Conservation (phyloP, 176 grass and related monocot species). For the Alloteropsis semialata region DNA sequence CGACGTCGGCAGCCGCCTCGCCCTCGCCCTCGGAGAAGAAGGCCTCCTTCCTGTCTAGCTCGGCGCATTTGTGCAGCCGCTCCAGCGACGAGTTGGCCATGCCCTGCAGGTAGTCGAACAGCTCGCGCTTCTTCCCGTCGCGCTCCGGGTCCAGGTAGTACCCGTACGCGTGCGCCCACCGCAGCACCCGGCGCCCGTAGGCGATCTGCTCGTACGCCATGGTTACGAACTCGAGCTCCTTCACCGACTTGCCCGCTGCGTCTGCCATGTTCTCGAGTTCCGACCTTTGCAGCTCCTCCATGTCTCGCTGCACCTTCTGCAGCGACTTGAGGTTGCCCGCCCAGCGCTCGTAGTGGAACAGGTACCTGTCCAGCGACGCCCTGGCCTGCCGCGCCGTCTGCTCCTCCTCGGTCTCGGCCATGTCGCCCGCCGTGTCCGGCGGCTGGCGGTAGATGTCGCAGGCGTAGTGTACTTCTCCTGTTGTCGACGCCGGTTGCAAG, state of each 20-base stretch:
- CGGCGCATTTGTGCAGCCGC: constrained; percentile 4
- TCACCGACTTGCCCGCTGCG: background rate
- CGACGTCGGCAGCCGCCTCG: too few relatives aligned
- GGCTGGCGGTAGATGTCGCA: background rate
- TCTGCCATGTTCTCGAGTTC: background rate
- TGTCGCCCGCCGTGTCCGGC: background rate
- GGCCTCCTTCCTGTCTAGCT: background rate
- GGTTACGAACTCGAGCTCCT: background rate
- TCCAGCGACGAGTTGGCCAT: too few relatives aligned
- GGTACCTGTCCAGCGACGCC: background rate
- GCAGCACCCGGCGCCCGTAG: background rate
- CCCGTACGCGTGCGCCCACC: background rate
- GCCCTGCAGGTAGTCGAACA: too few relatives aligned
- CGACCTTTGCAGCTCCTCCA: background rate
- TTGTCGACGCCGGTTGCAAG: background rate
- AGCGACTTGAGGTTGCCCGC: constrained; percentile 11
- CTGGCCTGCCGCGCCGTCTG: background rate
- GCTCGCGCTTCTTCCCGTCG: too few relatives aligned
- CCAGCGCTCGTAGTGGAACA: constrained; percentile 40
- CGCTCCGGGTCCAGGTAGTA: too few relatives aligned
- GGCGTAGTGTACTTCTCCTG: background rate
- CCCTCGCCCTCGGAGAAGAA: background rate
- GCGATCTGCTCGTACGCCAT: background rate
- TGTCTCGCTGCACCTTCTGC: background rate
- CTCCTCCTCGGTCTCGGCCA: background rate